Percentiles rank a stretch among this genome's conserved stretches.
These are phyloP conservation scores for Aspergillus nidulans DNA, from an alignment of 495 filamentous ascomycete genomes.

Conservation along the genomic window DNA sequence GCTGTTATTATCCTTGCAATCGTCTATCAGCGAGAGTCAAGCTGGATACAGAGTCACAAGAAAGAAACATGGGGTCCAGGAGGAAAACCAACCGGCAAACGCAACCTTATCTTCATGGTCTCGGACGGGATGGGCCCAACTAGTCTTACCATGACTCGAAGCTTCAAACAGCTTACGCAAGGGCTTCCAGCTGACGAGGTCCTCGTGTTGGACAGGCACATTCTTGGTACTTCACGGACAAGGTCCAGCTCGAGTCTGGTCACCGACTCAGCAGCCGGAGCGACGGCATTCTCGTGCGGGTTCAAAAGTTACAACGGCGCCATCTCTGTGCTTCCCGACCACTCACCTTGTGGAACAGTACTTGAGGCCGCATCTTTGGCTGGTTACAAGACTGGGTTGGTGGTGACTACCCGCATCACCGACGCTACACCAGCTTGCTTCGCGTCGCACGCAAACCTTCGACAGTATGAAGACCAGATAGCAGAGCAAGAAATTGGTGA, in stretches of 20 bases:
- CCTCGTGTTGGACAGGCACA: constrained; percentile 75
- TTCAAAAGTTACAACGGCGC: constrained; percentile 94
- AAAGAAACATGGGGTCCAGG: constrained; percentile 34
- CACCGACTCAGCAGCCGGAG: constrained; percentile 92
- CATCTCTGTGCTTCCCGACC: constrained; percentile 82
- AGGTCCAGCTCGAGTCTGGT: constrained; percentile 75
- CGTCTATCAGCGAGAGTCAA: constrained; percentile 62
- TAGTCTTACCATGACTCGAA: constrained; percentile 76
- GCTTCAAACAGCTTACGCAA: constrained; percentile 68
- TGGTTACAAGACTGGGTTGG: constrained; percentile 88
- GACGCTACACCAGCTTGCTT: constrained; percentile 98
- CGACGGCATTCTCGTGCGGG: constrained; percentile 91
- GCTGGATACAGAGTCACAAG: constrained; percentile 21
- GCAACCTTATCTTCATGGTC: constrained; percentile 97
- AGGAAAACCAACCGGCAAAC: constrained; percentile 64
- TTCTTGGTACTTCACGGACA: constrained; percentile 86
- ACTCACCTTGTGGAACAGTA: constrained; percentile 85
- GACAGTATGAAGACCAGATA: constrained; percentile 81
- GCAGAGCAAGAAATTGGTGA: constrained; percentile 88
- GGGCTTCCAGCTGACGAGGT: constrained; percentile 64
- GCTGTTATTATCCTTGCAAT: constrained; percentile 71
- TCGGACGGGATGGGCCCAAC: constrained; percentile 97
- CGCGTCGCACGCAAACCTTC: constrained; percentile 76
- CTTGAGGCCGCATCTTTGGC: constrained; percentile 89
- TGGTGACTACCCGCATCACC: constrained; percentile 92